Evolutionary conservation across 2,329 filamentous ascomycete species (phyloP), one percentile per base, ranked within the genome.

Genomic region (Aotearoamyces nothofagi): DNA sequence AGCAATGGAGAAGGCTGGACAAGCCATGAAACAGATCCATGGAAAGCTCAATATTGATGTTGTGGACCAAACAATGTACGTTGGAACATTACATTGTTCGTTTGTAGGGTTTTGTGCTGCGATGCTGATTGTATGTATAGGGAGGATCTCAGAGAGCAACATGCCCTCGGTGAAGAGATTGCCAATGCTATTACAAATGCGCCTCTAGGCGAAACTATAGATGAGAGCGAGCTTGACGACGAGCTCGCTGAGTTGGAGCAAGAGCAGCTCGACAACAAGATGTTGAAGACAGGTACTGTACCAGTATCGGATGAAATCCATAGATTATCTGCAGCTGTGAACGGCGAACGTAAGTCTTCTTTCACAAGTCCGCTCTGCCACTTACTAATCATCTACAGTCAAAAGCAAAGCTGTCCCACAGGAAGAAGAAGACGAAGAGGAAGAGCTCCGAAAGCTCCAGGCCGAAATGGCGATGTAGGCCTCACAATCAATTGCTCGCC

Each of bases 391-490:
- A 11, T 3, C 15, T 23, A 35, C 35, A 68, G 61, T 63, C 52
- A 63, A 63, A 58, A 54, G 59, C 40, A 63, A 69, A 41, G 48
- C 56, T 11, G 56, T 58, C 41, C 48, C 51, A 36, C 52, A 55
- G 41, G 74, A 79, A 50, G 83, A 93, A 53, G 86, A 94, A 53
- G 87, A 96, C 65, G 90, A 96, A 51, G 87, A 96, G 55, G 87
- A 78, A 46, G 87, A 96, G 60, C 63, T 96, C 49, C 72, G 78
- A 55, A 94, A 90, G 58, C 57, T 98, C 43, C 84, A 92, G 53
- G 86, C 83, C 19, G 87, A 94, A 57, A 96, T 96, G 87, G 86
- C 86, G 40, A 93, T 94, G 78, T 92, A 55, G 56, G 47, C 27
- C 30, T 31, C 25, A 28, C 16, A 27, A 16, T 13, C 15, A 19